Evolutionary conservation across 352 stramenopile genomes (phyloP).

Genomic region (Globisporangium ultimum): DNA sequence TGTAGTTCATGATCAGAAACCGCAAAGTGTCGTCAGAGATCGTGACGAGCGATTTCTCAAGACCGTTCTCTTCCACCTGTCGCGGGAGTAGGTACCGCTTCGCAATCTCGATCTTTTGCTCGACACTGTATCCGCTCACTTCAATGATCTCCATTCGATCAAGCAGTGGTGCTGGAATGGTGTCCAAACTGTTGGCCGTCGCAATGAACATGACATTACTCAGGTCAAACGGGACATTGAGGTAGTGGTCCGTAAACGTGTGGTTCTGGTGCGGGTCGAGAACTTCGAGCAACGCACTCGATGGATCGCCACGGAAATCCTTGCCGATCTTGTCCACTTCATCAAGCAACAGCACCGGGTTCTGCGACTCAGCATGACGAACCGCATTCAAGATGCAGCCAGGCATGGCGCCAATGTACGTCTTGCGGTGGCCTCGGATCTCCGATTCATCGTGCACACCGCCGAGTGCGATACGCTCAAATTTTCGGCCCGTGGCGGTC

Average conservation of each 20-base stretch:
- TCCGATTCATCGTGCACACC: slow-evolving; percentile 83
- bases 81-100: slow-evolving; percentile 73
- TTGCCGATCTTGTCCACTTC: slow-evolving; percentile 88
- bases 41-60: slow-evolving; percentile 40
- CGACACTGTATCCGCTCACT: slow-evolving; percentile 74
- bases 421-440: slow-evolving; percentile 84
- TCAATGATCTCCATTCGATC: slow-evolving; percentile 87
- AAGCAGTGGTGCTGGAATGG: slow-evolving; percentile 68
- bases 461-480: slow-evolving; percentile 72
- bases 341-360: slow-evolving; percentile 78
- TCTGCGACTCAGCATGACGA: slow-evolving; percentile 66
- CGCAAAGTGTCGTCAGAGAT: slow-evolving; percentile 61
- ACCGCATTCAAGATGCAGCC: slow-evolving; percentile 81
- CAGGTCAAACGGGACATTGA: slow-evolving; percentile 87
- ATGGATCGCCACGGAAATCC: slow-evolving; percentile 62
- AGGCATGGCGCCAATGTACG: slow-evolving; percentile 86
- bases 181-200: slow-evolving; percentile 83
- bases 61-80: slow-evolving; percentile 71
- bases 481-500: slow-evolving; percentile 64
- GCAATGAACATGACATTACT: slow-evolving; percentile 81
- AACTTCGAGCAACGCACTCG: slow-evolving; percentile 79
- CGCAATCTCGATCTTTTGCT: slow-evolving; percentile 84
- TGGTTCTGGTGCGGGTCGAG: slow-evolving; percentile 85
- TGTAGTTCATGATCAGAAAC: slow-evolving; percentile 80
- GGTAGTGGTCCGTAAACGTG: slow-evolving; percentile 85